Base-by-base conservation (phyloP, 305 asterid genomes). In the Caryopteris hybrid region DNA sequence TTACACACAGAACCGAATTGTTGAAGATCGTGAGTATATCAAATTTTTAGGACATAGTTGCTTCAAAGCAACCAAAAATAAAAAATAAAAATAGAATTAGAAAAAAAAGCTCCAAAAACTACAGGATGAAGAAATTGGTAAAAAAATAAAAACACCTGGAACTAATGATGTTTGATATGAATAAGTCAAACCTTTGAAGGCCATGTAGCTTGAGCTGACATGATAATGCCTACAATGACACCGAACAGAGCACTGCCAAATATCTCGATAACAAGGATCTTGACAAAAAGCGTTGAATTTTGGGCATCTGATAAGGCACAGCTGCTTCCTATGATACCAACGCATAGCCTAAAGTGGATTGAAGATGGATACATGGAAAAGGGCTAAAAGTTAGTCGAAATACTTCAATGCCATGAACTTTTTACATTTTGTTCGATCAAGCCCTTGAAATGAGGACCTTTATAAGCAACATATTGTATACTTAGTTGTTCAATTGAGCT, bases 151-250 rank as follows among this genome's bases (percentile, higher is more conserved):
- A 61, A 67, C 60, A 65, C 56, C 41, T 7, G 43, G 57, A 2
- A 36, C 8, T 16, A 56, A 25, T 62, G 27, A 48, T 27, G 52
- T 21, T 34, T 12, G 23, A 14, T 46, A 51, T 13, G 43, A 14
- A 41, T 39, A 33, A 22, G 25, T 74, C 75, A 66, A 56, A 47
- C 80, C 82, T 74, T 86, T n/a, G 96, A 36, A 31, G 98, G 97
- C 95, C 97, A 92, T 70, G 94, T 83, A 55, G 98, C 98, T 85
- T 92, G 98, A 67, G 97, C 96, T 1, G 98, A 92, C 98, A 92
- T 92, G 71, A 92, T 92, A 68, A 92, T 92, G 80, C 97, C 94
- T 56, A 92, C 97, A 51, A 92, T 92, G 54, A 92, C 98, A 34
- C 97, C 97, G 18, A 92, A 92, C 70, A 92, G 90, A 41, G 97